Percentiles rank a stretch among this genome's conserved stretches.
phyloP scores from a whole-genome alignment of 208 protist species.

The Wallacemonas sp. region DNA sequence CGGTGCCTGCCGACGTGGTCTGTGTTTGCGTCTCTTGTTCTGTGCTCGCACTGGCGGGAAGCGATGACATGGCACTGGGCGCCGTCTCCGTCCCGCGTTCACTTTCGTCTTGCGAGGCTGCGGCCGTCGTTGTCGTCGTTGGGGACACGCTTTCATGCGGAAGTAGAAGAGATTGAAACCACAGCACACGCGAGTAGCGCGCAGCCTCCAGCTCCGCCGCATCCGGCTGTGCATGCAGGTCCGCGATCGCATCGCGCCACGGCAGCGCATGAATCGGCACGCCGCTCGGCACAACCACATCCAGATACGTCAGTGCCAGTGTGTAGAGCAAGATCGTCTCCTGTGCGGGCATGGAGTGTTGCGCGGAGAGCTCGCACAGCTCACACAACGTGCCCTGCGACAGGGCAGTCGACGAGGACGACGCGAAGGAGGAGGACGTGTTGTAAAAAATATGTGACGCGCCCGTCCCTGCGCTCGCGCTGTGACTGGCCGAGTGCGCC shows the following conservation, averaged over 20 bases:
- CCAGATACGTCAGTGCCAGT: slow-evolving; percentile 50
- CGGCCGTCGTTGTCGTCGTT: background rate
- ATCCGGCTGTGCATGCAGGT: too few species aligned
- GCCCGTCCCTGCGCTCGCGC: too few species aligned
- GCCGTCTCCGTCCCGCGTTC: too few species aligned
- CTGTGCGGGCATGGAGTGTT: slow-evolving; percentile 44
- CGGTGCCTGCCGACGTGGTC: too few species aligned
- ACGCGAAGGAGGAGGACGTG: background rate
- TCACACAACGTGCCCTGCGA: slow-evolving; percentile 23
- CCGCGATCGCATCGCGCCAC: too few species aligned
- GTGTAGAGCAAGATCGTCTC: slow-evolving; percentile 51
- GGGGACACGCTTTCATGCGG: too few species aligned
- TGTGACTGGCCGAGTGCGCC: too few species aligned
- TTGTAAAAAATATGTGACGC: background rate
- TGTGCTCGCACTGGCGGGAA: too few species aligned
- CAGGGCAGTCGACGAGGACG: background rate
- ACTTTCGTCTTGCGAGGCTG: too few species aligned
- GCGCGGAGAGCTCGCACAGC: slow-evolving; percentile 32
- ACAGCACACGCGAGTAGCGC: background rate
- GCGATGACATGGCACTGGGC: too few species aligned
- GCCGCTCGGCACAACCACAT: slow-evolving; percentile 27
- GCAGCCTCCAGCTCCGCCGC: background rate
- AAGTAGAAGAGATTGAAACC: slow-evolving; percentile 2
- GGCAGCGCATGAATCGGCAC: background rate
- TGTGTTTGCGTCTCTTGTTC: too few species aligned